These are phyloP conservation scores for Lactarius deliciosus DNA, from an alignment of 768 basidiomycete species.

Conservation along the genomic window DNA sequence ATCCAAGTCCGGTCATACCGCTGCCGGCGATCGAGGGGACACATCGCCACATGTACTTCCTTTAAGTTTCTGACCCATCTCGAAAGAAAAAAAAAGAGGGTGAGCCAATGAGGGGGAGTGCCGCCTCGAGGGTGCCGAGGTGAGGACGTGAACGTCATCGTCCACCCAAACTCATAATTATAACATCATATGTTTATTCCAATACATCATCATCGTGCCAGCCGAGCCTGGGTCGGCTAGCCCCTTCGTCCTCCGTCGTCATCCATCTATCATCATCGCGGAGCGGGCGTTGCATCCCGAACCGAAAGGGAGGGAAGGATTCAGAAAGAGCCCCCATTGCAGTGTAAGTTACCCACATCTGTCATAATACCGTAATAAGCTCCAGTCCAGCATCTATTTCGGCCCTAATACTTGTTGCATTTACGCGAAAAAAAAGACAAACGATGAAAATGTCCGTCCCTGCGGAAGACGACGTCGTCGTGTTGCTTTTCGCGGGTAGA, in stretches of 20 bases:
- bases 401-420: neutral
- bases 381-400: neutral
- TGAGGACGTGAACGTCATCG: too few species aligned
- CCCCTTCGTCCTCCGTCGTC: neutral
- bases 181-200: slow-evolving; percentile 1
- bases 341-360: neutral
- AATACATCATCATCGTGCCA: neutral
- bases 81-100: neutral
- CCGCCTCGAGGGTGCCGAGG: neutral
- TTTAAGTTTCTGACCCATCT: neutral
- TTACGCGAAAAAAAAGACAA: too few species aligned
- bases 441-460: too few species aligned
- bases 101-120: neutral
- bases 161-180: neutral
- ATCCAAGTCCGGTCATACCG: slow-evolving; percentile 12
- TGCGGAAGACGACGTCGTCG: too few species aligned
- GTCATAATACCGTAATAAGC: too few species aligned
- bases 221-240: neutral
- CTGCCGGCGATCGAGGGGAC: slow-evolving; percentile 13
- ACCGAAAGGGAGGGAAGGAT: neutral
- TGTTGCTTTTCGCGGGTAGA: neutral
- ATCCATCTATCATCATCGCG: neutral
- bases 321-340: too few species aligned
- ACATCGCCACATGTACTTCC: slow-evolving; percentile 1
- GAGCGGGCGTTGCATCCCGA: neutral